Base-by-base conservation (phyloP, 805 yeast species). In the Suhomyces sp. region DNA sequence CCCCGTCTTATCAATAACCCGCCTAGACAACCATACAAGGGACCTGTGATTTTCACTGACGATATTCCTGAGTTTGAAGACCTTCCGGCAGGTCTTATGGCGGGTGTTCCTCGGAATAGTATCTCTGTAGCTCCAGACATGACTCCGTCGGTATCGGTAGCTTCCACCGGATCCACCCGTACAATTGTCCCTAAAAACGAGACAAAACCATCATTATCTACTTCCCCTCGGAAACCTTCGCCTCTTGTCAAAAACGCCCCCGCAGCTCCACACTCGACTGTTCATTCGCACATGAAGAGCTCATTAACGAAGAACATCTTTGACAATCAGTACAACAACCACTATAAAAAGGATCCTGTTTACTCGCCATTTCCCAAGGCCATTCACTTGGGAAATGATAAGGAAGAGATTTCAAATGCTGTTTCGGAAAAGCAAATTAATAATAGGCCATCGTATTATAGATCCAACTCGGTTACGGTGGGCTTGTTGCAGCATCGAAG, bases 291-390 rank as follows among this genome's bases (percentile, higher is more conserved):
- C 52, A 37, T 64, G 46, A 44, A 53, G 7, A 55, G 35, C 19
- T 29, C 43, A 4, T 19, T 50, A 17, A 39, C 54, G 9, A 57
- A 60, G 13, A 60, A 53, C 17, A 49, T 54, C 40, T 54, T 53
- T 27, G 56, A 67, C 48, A 57, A 60, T 54, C 65, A 62, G 41
- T 76, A 65, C 63, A 72, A 70, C 40, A 79, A 79, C 53, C 83
- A 80, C 55, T 78, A 78, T 59, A 69, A 69, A 46, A 78, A 75
- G 50, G 75, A 86, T 62, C 75, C 73, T n/a, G 57, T 63, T 6
- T 56, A 60, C 29, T 60, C 61, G n/a, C 77, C 79, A 15, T 73
- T 75, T 52, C 77, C 78, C 2, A 62, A 65, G 35, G 71, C 78
- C 1, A 57, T 66, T 24, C 80, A 75, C 60, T 60, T 69, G 50